Percentiles rank a stretch among this genome's conserved stretches.
These are phyloP conservation scores for Epichloe aotearoae DNA, from an alignment of 2,329 filamentous ascomycete species.

Conservation along the genomic window DNA sequence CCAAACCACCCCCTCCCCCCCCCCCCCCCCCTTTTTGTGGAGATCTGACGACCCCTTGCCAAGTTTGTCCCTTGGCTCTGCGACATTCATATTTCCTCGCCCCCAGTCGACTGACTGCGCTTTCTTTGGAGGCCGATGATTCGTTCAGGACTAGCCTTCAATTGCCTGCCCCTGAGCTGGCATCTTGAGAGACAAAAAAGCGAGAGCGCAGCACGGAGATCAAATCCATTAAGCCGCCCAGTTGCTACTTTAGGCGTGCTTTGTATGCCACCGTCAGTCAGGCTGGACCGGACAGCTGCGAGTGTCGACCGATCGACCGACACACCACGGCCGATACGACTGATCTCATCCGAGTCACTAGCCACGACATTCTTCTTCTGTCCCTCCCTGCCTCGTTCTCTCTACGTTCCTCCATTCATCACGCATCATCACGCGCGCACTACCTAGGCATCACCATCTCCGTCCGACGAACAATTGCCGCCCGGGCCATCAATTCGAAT, in stretches of 20 bases:
- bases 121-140: too few species aligned
- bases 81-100: too few species aligned
- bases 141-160: too few species aligned
- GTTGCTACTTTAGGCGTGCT: neutral
- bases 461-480: neutral
- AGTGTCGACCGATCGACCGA: neutral
- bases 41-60: too few species aligned
- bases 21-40: too few species aligned
- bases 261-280: neutral
- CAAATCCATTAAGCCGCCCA: too few species aligned
- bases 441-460: neutral
- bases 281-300: neutral
- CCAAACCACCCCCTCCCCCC: too few species aligned
- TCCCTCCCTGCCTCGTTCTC: neutral
- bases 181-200: too few species aligned
- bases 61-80: too few species aligned
- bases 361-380: neutral
- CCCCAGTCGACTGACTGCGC: too few species aligned
- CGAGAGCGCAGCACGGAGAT: too few species aligned
- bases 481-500: neutral
- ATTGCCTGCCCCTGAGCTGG: too few species aligned
- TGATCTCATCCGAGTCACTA: neutral
- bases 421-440: neutral
- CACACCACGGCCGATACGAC: neutral
- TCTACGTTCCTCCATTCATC: neutral